Percentiles rank a stretch among this genome's conserved stretches.
Evolutionary conservation across 768 basidiomycete genomes (phyloP).

Genomic region (Leccinum subgranulosum): DNA sequence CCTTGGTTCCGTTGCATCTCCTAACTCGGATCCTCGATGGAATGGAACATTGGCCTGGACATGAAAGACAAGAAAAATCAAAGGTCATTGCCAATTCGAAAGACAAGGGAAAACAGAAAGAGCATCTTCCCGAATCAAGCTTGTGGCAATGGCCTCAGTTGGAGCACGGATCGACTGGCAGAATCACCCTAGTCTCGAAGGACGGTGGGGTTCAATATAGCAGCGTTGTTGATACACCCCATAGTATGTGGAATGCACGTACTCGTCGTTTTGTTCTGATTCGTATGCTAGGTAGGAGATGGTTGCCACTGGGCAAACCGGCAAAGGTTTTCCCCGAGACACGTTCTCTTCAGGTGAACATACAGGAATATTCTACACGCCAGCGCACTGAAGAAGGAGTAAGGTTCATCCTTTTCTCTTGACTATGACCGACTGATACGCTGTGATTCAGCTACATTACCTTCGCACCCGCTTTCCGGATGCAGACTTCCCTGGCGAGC

Average conservation of each 20-base stretch:
- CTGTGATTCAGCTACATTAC: conserved; percentile 56
- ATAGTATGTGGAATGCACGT: conserved; percentile 17
- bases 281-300: conserved; percentile 27
- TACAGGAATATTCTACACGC: conserved; percentile 33
- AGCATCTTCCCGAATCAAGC: conserved; percentile 25
- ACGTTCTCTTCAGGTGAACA: conserved; percentile 34
- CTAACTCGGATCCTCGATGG: conserved; percentile 37
- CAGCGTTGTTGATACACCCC: conserved; percentile 33
- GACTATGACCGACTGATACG: not conserved
- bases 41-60: conserved; percentile 75
- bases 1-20: conserved; percentile 24
- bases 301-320: conserved; percentile 31
- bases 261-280: conserved; percentile 4
- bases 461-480: conserved; percentile 71
- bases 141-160: conserved; percentile 50
- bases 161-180: conserved; percentile 53
- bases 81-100: conserved; percentile 23
- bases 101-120: conserved; percentile 22
- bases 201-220: conserved; percentile 52
- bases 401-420: conserved; percentile 14
- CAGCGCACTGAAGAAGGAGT: conserved; percentile 69
- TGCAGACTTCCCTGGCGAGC: conserved; percentile 65
- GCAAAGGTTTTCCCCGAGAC: conserved; percentile 59
- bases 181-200: conserved; percentile 49
- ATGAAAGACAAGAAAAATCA: conserved; percentile 36